A percentile compares a stretch with the other conserved stretches of the same genome.
Evolutionary conservation across 169 alveolate species (phyloP).

Genomic region (Plasmodium billcollinsi): DNA sequence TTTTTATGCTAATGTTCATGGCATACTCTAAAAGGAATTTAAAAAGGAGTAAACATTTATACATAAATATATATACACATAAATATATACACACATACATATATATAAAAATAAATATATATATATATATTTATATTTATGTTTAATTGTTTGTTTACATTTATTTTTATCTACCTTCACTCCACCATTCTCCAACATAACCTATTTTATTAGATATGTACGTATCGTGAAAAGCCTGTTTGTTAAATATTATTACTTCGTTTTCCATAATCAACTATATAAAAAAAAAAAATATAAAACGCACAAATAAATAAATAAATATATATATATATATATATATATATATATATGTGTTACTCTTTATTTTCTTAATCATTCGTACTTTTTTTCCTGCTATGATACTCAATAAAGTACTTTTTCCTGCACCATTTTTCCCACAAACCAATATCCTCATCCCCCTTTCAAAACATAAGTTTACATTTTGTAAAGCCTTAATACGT

Average conservation of each 20-base stretch:
- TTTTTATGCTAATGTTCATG: conserved; percentile 56
- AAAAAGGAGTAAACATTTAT: neutral
- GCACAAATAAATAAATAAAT: neutral
- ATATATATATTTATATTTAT: too few species aligned
- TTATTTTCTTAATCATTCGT: neutral
- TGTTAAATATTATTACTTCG: conserved; percentile 42
- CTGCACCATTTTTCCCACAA: conserved; percentile 78
- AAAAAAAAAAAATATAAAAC: neutral
- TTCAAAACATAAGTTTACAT: conserved; percentile 36
- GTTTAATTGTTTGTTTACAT: neutral
- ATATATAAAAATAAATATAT: too few species aligned
- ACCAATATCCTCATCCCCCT: conserved; percentile 65
- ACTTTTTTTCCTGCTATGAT: conserved; percentile 74
- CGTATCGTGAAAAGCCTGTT: conserved; percentile 62
- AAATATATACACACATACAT: too few species aligned
- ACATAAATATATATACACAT: too few species aligned
- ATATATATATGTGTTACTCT: neutral
- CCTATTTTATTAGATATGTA: conserved; percentile 45
- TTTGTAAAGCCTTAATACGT: conserved; percentile 22
- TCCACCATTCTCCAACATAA: conserved; percentile 77
- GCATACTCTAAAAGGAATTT: conserved; percentile 27
- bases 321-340: conserved; percentile 4
- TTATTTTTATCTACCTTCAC: conserved; percentile 48
- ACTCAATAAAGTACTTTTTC: conserved; percentile 66
- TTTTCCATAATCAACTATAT: conserved; percentile 53